These are phyloP conservation scores for Lasiodiplodia gonubiensis DNA, from an alignment of 2,329 filamentous ascomycete species.

Conservation along the genomic window DNA sequence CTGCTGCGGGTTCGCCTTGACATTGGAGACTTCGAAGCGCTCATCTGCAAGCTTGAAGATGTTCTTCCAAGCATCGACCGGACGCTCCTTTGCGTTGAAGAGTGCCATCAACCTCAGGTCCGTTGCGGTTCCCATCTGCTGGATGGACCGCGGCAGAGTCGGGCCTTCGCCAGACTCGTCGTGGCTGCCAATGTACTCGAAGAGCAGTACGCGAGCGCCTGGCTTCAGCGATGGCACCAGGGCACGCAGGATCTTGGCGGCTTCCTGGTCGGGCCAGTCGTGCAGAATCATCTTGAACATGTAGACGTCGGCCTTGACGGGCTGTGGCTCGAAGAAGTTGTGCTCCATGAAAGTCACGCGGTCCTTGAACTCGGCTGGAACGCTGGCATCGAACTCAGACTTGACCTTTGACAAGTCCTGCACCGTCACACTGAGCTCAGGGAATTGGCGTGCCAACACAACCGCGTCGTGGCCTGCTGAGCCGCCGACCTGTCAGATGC, in stretches of 20 bases:
- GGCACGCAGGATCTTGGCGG: constrained; percentile 45
- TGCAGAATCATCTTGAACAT: constrained; percentile 45
- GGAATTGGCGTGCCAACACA: constrained; percentile 36
- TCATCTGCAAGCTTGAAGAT: too few relatives aligned
- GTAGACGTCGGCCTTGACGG: constrained; percentile 5
- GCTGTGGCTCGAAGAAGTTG: constrained; percentile 13
- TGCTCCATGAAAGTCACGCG: constrained; percentile 2
- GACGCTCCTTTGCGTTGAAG: too few relatives aligned
- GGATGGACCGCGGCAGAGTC: too few relatives aligned
- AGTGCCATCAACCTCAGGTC: too few relatives aligned
- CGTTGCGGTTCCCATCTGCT: too few relatives aligned
- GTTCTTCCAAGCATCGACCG: too few relatives aligned
- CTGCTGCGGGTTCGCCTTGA: too few relatives aligned
- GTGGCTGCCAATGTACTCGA: too few relatives aligned
- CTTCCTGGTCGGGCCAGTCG: constrained; percentile 46
- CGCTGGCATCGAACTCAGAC: background rate
- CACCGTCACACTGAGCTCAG: constrained; percentile 40
- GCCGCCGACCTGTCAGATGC: constrained; percentile 25
- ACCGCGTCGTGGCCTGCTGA: constrained; percentile 34
- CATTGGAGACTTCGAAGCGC: too few relatives aligned
- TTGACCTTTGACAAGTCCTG: constrained; percentile 37
- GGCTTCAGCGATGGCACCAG: constrained; percentile 56
- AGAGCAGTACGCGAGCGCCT: constrained; percentile 55
- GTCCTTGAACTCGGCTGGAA: background rate
- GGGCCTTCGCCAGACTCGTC: too few relatives aligned